These are phyloP conservation scores for Biscogniauxia mediterranea DNA, from an alignment of 2,329 filamentous ascomycete species.

Conservation along the genomic window DNA sequence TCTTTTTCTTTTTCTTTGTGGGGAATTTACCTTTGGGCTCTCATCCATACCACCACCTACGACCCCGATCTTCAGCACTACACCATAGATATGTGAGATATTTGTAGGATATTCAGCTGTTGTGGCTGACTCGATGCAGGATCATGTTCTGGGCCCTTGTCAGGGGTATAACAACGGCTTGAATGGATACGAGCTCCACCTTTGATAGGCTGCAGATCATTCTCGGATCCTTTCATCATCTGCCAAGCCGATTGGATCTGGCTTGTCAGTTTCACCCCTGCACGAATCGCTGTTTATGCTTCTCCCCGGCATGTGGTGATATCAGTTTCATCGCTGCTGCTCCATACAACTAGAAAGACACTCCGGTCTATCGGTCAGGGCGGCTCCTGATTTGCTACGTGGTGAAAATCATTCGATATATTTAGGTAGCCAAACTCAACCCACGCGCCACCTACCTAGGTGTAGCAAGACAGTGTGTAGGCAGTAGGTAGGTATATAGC, in stretches of 20 bases:
- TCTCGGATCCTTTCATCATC: too few species aligned
- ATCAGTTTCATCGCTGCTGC: neutral
- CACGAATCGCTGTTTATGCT: neutral
- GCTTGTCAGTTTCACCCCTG: neutral
- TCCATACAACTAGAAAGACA: neutral
- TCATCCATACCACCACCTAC: neutral
- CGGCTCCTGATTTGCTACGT: neutral
- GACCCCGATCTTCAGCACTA: neutral
- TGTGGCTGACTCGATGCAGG: neutral
- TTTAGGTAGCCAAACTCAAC: neutral
- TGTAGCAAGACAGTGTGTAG: too few species aligned
- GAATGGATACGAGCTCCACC: neutral
- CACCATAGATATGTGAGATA: neutral
- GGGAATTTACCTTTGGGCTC: neutral
- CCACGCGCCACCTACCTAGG: neutral
- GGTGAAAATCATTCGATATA: too few species aligned
- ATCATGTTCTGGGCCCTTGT: neutral
- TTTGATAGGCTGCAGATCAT: neutral
- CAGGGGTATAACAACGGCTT: neutral
- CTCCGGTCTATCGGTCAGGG: neutral
- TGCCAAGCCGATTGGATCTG: neutral
- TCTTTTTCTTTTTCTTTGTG: neutral
- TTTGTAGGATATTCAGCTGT: neutral
- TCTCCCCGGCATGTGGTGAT: neutral
- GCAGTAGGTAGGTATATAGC: neutral